A percentile compares a stretch with the other conserved stretches of the same genome.
phyloP scores from a whole-genome alignment of 2,329 filamentous ascomycete genomes.

The Rutstroemia sydowiana region DNA sequence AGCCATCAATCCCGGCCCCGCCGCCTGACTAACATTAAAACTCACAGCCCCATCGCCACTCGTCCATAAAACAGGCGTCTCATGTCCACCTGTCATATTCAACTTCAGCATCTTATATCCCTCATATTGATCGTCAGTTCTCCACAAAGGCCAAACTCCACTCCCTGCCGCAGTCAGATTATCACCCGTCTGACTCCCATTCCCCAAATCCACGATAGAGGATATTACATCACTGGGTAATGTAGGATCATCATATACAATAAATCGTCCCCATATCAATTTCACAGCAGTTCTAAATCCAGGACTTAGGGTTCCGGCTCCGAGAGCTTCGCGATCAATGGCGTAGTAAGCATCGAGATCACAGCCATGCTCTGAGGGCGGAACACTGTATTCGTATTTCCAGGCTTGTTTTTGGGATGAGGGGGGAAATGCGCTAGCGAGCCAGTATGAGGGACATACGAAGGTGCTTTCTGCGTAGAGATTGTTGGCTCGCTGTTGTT shows the following conservation, averaged over 20 bases:
- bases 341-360: slow-evolving; percentile 32
- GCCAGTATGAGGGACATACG: slow-evolving; percentile 46
- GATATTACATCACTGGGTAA: background rate
- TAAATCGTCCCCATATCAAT: slow-evolving; percentile 16
- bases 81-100: slow-evolving; percentile 4
- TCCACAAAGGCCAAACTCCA: background rate
- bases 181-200: background rate
- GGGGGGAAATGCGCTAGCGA: slow-evolving; percentile 35
- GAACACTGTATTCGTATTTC: slow-evolving; percentile 39
- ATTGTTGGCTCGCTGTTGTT: slow-evolving; percentile 41
- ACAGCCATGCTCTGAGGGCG: slow-evolving; percentile 30
- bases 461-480: slow-evolving; percentile 39
- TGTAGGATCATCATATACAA: slow-evolving; percentile 4
- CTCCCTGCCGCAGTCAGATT: background rate
- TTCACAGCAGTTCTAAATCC: slow-evolving; percentile 10
- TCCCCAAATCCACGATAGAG: background rate
- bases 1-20: background rate
- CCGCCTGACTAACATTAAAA: background rate
- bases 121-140: background rate
- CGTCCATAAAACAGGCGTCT: background rate
- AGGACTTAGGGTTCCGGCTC: slow-evolving; percentile 6
- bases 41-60: background rate
- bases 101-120: slow-evolving; percentile 2
- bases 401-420: slow-evolving; percentile 23
- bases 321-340: slow-evolving; percentile 14